Evolutionary conservation across 495 filamentous ascomycete species (phyloP).

Genomic region (Penicillium coffeae): DNA sequence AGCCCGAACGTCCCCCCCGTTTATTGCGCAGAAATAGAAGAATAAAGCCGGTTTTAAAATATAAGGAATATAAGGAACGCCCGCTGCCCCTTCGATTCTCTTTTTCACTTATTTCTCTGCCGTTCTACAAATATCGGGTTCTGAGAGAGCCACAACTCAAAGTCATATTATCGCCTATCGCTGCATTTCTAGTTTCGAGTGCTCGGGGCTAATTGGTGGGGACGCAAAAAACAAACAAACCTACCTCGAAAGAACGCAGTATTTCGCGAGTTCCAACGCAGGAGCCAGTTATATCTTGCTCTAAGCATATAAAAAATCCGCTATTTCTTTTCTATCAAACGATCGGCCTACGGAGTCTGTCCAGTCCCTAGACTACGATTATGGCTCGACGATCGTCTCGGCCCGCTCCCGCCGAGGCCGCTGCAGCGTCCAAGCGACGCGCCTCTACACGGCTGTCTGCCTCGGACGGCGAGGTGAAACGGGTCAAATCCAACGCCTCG

Average conservation of each 20-base stretch:
- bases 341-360: too few species aligned
- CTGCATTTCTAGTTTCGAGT: too few species aligned
- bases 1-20: constrained; percentile 1
- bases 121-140: neutral
- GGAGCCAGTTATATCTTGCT: too few species aligned
- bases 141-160: too few species aligned
- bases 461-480: constrained; percentile 32
- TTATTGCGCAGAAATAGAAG: constrained; percentile 11
- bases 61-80: neutral
- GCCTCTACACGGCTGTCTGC: constrained; percentile 32
- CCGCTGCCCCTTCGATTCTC: constrained; percentile 5
- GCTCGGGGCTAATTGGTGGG: neutral
- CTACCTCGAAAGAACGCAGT: too few species aligned
- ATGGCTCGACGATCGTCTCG: constrained; percentile 44
- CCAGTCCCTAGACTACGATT: too few species aligned
- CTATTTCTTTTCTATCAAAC: too few species aligned
- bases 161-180: too few species aligned
- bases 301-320: too few species aligned
- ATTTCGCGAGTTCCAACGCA: too few species aligned
- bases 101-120: constrained; percentile 5
- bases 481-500: constrained; percentile 42
- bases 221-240: neutral
- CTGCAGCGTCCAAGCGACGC: constrained; percentile 40
- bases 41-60: constrained; percentile 17
- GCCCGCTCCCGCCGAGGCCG: constrained; percentile 35